Conservation (phyloP, 306 rosid species). For the Vigna reflexopilosa region DNA sequence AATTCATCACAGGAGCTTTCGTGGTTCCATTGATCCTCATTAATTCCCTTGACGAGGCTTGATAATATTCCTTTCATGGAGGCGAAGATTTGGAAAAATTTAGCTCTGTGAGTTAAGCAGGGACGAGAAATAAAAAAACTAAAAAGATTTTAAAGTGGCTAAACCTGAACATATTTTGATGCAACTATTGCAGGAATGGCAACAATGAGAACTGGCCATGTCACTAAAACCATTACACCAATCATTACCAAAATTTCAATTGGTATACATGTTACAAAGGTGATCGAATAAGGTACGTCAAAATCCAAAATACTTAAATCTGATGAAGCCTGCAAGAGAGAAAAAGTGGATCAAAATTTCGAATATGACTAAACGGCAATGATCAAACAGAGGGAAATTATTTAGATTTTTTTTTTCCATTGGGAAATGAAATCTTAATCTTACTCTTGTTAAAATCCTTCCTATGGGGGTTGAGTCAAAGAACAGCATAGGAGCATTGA, state of each 20-base stretch:
- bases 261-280: conserved; percentile 41
- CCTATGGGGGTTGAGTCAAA: conserved; percentile 88
- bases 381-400: not conserved
- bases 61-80: conserved; percentile 63
- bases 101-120: not conserved
- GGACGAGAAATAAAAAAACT: not conserved
- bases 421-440: conserved; percentile 48
- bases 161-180: conserved; percentile 64
- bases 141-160: not conserved
- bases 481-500: conserved; percentile 88
- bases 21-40: conserved; percentile 88
- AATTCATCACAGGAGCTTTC: conserved; percentile 87
- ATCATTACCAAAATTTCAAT: conserved; percentile 51
- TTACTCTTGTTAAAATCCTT: conserved; percentile 76
- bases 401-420: not conserved
- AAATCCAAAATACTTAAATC: conserved; percentile 84
- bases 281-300: conserved; percentile 67
- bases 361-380: conserved; percentile 13
- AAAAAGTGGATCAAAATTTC: not conserved
- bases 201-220: conserved; percentile 85
- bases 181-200: conserved; percentile 65
- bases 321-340: conserved; percentile 73
- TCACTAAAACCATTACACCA: conserved; percentile 68
- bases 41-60: conserved; percentile 75
- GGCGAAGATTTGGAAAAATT: not conserved